Conservation (phyloP, 164 flowering plant genomes). For the Dillenia suffruticosa region DNA sequence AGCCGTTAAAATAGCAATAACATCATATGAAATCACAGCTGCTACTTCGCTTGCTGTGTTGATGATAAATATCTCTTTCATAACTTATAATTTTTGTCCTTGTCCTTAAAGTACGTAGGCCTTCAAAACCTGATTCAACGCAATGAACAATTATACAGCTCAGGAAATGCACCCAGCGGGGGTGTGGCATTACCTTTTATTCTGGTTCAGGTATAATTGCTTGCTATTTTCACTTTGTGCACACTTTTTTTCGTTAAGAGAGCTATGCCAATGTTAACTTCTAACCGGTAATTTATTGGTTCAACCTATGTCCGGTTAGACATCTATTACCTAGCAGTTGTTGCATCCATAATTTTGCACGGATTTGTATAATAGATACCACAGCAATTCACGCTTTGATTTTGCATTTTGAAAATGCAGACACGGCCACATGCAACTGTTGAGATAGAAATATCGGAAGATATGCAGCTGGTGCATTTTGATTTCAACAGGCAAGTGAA, state of each 20-base stretch:
- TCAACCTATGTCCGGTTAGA: too few relatives aligned
- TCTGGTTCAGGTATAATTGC: slow-evolving; percentile 71
- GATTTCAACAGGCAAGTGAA: slow-evolving; percentile 80
- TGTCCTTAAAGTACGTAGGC: slow-evolving; percentile 51
- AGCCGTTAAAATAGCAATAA: too few relatives aligned
- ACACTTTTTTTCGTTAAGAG: too few relatives aligned
- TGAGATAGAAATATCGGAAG: slow-evolving; percentile 97
- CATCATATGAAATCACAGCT: neutral
- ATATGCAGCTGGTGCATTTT: slow-evolving; percentile 97
- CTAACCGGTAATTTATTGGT: too few relatives aligned
- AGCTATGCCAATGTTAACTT: too few relatives aligned
- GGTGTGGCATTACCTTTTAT: slow-evolving; percentile 96
- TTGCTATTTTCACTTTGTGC: neutral
- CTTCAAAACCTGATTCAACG: slow-evolving; percentile 79
- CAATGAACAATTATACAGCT: slow-evolving; percentile 73
- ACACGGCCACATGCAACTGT: slow-evolving; percentile 98
- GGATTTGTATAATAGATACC: too few relatives aligned
- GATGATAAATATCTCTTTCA: slow-evolving; percentile 2
- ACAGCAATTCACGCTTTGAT: neutral
- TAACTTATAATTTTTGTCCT: slow-evolving; percentile 12
- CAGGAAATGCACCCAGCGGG: slow-evolving; percentile 78
- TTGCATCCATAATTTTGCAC: too few relatives aligned
- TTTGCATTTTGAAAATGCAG: slow-evolving; percentile 30
- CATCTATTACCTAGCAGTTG: too few relatives aligned
- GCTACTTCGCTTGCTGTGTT: neutral